These are phyloP conservation scores for Sugiyamaella neomexicana DNA, from an alignment of 1,139 yeast species.

Conservation along the genomic window DNA sequence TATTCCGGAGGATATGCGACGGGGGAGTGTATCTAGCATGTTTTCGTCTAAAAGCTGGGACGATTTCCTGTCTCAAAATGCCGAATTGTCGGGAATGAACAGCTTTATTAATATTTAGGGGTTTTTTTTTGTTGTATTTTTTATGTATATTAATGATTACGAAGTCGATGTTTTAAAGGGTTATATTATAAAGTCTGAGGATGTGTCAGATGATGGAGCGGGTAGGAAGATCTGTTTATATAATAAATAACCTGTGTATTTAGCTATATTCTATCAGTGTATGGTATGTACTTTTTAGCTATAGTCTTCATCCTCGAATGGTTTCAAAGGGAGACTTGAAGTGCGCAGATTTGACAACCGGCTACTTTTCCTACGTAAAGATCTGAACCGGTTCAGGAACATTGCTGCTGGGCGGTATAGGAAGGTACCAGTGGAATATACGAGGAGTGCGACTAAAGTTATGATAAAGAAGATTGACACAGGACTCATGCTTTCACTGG, in stretches of 20 bases:
- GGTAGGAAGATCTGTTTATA: not conserved
- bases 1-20: constrained; percentile 3
- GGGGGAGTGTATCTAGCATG: constrained; percentile 21
- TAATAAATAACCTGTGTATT: constrained; percentile 9
- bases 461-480: constrained; percentile 34
- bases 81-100: constrained; percentile 35
- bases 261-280: not conserved
- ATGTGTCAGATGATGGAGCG: not conserved
- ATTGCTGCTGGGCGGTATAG: constrained; percentile 25
- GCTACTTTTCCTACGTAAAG: not conserved
- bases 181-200: too few species aligned
- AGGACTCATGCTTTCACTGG: constrained; percentile 39
- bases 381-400: constrained; percentile 19
- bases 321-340: not conserved
- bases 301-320: constrained; percentile 7
- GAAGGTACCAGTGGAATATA: constrained; percentile 31
- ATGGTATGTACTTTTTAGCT: not conserved
- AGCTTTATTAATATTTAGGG: constrained; percentile 26
- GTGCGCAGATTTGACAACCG: not conserved
- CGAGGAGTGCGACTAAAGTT: constrained; percentile 42
- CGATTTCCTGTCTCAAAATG: constrained; percentile 35
- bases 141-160: constrained; percentile 13
- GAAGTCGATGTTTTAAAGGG: not conserved
- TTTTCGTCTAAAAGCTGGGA: constrained; percentile 35
- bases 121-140: constrained; percentile 1